These are phyloP conservation scores for Cydonia oblonga DNA, from an alignment of 331 rosid species.

Conservation along the genomic window DNA sequence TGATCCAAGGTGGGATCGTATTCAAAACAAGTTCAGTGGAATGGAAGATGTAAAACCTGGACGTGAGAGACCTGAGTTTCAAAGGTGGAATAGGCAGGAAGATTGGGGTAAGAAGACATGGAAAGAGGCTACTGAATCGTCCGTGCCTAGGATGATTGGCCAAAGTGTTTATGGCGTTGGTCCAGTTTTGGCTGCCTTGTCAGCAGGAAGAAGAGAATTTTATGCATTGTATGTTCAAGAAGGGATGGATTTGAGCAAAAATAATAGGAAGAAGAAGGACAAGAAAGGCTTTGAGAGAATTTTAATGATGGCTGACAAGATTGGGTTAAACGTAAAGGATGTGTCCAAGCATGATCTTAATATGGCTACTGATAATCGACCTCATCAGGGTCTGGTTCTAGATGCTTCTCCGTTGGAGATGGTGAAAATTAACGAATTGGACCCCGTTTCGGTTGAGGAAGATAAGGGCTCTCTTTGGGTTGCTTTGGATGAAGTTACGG, in stretches of 20 bases:
- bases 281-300: conserved; percentile 83
- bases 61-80: conserved; percentile 46
- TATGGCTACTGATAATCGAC: conserved; percentile 87
- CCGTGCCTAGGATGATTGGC: conserved; percentile 72
- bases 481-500: conserved; percentile 90
- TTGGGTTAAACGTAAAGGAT: conserved; percentile 52
- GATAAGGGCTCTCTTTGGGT: conserved; percentile 71
- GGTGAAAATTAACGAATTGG: conserved; percentile 66
- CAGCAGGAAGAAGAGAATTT: conserved; percentile 83
- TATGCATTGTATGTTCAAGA: conserved; percentile 74
- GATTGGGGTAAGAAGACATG: conserved; percentile 78
- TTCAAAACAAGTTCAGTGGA: conserved; percentile 45
- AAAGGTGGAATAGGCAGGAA: conserved; percentile 70
- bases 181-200: conserved; percentile 89
- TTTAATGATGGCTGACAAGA: conserved; percentile 56
- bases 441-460: conserved; percentile 53
- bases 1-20: conserved; percentile 86
- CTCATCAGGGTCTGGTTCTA: conserved; percentile 85
- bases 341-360: conserved; percentile 83
- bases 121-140: conserved; percentile 75
- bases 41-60: conserved; percentile 33
- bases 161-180: conserved; percentile 91
- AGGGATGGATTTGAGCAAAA: conserved; percentile 75
- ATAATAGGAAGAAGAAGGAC: conserved; percentile 90
- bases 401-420: conserved; percentile 90